phyloP scores from a whole-genome alignment of 139 green algal species.

The Coelastrella sp. region DNA sequence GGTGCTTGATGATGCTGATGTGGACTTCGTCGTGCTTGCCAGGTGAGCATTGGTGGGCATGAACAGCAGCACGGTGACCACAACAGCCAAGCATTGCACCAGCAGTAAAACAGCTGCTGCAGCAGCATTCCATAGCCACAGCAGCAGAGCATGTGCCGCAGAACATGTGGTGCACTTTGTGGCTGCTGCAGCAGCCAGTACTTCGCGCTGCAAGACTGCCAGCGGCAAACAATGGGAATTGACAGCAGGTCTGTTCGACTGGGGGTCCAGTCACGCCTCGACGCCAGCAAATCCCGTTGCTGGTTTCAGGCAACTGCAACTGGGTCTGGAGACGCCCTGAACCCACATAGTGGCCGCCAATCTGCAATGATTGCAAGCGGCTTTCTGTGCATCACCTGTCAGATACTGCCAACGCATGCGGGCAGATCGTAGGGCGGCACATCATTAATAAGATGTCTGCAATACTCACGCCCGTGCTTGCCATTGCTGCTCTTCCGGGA shows the following conservation, averaged over 20 bases:
- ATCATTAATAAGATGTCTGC: no score
- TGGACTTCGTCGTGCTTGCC: constrained; percentile 81
- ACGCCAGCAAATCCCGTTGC: no score
- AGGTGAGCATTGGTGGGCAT: not conserved
- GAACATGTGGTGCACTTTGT: not conserved
- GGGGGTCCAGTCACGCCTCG: no score
- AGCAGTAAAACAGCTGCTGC: not conserved
- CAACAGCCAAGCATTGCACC: not conserved
- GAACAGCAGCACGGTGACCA: not conserved
- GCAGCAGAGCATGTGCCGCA: not conserved
- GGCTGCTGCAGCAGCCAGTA: not conserved
- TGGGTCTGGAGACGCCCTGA: no score
- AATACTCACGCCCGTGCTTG: not conserved
- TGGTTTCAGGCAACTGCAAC: no score
- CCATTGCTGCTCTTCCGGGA: not conserved
- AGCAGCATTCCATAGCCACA: not conserved
- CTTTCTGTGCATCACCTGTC: no score
- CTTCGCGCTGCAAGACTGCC: not conserved
- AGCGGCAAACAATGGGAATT: no score
- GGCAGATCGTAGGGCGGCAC: no score
- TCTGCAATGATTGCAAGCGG: no score
- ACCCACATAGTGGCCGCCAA: no score
- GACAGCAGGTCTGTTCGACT: no score
- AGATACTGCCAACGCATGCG: no score
- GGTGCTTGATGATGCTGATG: constrained; percentile 64